Percentiles rank a stretch among this genome's conserved stretches.
Conservation (phyloP, 2,329 filamentous ascomycete genomes). For the Chalaropsis ovoidea region DNA sequence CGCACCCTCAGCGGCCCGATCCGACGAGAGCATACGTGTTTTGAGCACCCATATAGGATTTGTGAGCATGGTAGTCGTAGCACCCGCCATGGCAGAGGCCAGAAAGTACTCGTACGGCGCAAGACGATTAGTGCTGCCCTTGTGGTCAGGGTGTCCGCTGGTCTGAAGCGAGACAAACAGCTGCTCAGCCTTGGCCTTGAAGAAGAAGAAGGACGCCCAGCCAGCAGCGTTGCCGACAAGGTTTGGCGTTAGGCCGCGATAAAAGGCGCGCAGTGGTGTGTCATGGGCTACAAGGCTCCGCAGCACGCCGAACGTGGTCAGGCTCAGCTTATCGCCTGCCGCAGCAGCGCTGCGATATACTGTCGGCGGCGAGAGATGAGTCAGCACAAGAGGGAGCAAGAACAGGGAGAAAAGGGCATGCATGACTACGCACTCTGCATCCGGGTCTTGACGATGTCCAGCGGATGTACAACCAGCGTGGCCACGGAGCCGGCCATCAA, state of each 20-base stretch:
- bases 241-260: conserved; percentile 83
- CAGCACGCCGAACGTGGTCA: conserved; percentile 45
- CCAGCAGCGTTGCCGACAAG: conserved; percentile 79
- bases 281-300: conserved; percentile 42
- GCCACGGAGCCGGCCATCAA: conserved; percentile 79
- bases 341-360: conserved; percentile 16
- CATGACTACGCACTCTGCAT: conserved; percentile 58
- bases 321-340: conserved; percentile 28
- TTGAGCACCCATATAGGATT: conserved; percentile 98
- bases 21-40: conserved; percentile 88
- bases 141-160: conserved; percentile 24
- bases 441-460: conserved; percentile 93
- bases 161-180: conserved; percentile 33
- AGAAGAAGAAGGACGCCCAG: conserved; percentile 89
- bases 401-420: neutral
- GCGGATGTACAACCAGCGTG: conserved; percentile 78
- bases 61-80: conserved; percentile 69
- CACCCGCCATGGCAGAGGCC: conserved; percentile 59
- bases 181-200: conserved; percentile 49
- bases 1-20: conserved; percentile 61
- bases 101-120: conserved; percentile 66
- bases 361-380: neutral
- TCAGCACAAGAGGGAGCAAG: neutral
- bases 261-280: conserved; percentile 58
- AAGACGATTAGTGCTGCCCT: conserved; percentile 34